A percentile compares a stretch with the other conserved stretches of the same genome.
phyloP scores from a whole-genome alignment of 805 yeast genomes.

The Monosporozyma servazzii region DNA sequence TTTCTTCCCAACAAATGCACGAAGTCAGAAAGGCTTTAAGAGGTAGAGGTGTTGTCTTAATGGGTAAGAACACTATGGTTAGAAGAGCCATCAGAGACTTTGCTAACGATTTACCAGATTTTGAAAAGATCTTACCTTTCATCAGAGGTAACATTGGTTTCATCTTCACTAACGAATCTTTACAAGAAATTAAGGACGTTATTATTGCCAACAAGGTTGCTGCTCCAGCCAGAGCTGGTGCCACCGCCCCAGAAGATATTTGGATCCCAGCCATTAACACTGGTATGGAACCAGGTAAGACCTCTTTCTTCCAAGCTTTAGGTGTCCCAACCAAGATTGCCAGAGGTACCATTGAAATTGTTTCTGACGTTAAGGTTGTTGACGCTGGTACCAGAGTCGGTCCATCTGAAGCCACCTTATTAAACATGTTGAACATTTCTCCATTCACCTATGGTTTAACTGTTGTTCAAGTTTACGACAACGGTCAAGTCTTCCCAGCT shows the following conservation, averaged over 20 bases:
- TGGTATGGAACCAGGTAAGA: slow-evolving; percentile 99
- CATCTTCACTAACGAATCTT: slow-evolving; percentile 96
- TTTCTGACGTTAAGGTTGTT: slow-evolving; percentile 93
- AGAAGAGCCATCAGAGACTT: slow-evolving; percentile 99
- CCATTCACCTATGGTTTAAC: slow-evolving; percentile 99
- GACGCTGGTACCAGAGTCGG: slow-evolving; percentile 83
- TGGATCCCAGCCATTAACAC: slow-evolving; percentile 99
- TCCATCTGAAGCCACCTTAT: slow-evolving; percentile 96
- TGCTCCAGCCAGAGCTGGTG: slow-evolving; percentile 99
- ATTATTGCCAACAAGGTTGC: slow-evolving; percentile 91
- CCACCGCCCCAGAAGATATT: slow-evolving; percentile 95
- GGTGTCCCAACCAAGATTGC: slow-evolving; percentile 99
- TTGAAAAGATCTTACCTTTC: slow-evolving; percentile 88
- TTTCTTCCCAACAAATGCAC: slow-evolving; percentile 99
- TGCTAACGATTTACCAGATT: slow-evolving; percentile 88
- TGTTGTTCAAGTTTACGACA: slow-evolving; percentile 94
- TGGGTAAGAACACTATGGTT: slow-evolving; percentile 99
- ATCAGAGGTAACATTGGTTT: slow-evolving; percentile 99
- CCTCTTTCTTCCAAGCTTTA: slow-evolving; percentile 99
- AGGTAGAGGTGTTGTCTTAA: slow-evolving; percentile 87
- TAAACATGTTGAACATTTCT: slow-evolving; percentile 99
- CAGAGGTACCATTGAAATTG: slow-evolving; percentile 99
- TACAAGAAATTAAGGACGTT: slow-evolving; percentile 83
- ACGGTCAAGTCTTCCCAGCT: slow-evolving; percentile 97
- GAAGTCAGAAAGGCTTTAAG: slow-evolving; percentile 96